A percentile compares a stretch with the other conserved stretches of the same genome.
These are phyloP conservation scores for Dalbergia oliveri DNA, from an alignment of 306 rosid species.

Conservation along the genomic window DNA sequence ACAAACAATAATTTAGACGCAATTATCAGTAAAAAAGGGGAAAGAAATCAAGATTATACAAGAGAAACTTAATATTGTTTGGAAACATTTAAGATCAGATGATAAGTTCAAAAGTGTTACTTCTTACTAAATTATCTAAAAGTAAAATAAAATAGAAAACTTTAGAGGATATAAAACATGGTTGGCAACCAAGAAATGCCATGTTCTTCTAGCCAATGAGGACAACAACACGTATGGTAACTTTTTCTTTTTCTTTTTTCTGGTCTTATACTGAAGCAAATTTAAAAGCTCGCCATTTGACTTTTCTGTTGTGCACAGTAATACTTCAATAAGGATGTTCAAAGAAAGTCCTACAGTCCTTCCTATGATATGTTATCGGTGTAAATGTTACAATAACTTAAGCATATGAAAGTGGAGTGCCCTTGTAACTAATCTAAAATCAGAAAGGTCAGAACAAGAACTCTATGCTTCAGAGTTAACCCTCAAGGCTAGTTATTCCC, in stretches of 20 bases:
- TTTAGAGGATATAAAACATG: neutral
- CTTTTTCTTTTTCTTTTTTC: neutral
- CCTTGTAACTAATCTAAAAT: neutral
- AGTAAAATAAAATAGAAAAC: constrained; percentile 12
- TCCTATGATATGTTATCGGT: neutral
- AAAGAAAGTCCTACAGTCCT: too few species aligned
- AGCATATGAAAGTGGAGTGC: neutral
- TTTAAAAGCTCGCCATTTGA: neutral
- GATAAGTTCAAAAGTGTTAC: neutral
- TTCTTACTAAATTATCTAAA: constrained; percentile 21
- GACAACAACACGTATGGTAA: too few species aligned
- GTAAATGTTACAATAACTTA: neutral
- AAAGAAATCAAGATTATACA: constrained; percentile 5
- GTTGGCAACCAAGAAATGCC: too few species aligned
- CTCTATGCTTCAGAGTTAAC: neutral
- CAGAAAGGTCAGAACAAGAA: neutral
- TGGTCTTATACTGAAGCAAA: neutral
- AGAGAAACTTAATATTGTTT: neutral
- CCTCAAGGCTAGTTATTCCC: constrained; percentile 3
- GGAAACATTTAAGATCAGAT: constrained; percentile 3
- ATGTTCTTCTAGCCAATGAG: too few species aligned
- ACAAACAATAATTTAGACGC: constrained; percentile 27
- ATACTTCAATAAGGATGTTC: too few species aligned
- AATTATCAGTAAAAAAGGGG: constrained; percentile 15
- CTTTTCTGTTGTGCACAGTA: too few species aligned